phyloP scores from a whole-genome alignment of 2,329 filamentous ascomycete species.

The Penicillium olsonii region DNA sequence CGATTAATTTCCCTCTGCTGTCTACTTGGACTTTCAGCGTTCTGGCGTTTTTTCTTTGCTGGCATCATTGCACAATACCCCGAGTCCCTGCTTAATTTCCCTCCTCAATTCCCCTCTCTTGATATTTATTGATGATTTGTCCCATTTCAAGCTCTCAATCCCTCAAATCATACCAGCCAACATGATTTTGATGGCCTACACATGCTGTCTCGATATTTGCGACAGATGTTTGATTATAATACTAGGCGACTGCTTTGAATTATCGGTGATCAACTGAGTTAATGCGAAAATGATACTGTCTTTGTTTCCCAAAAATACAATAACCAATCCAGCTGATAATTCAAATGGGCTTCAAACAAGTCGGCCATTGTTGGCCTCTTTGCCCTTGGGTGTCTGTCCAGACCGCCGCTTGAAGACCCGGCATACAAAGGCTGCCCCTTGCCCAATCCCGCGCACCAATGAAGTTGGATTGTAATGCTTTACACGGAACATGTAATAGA shows the following conservation, averaged over 20 bases:
- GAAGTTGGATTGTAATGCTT: conserved; percentile 45
- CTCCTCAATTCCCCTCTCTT: background rate
- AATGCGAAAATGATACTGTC: too few relatives aligned
- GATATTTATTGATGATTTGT: too few relatives aligned
- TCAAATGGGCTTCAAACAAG: conserved; percentile 18
- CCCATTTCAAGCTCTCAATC: too few relatives aligned
- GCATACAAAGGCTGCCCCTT: conserved; percentile 26
- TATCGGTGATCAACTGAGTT: too few relatives aligned
- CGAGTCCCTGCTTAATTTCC: background rate
- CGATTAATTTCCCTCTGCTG: background rate
- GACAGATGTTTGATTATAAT: too few relatives aligned
- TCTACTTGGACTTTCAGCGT: conserved; percentile 14
- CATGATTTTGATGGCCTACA: too few relatives aligned
- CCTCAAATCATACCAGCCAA: too few relatives aligned
- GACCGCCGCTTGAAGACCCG: conserved; percentile 35
- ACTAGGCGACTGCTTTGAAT: too few relatives aligned
- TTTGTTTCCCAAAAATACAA: too few relatives aligned
- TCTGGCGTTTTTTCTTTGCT: conserved; percentile 18
- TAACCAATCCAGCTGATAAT: background rate
- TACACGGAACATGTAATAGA: conserved; percentile 55
- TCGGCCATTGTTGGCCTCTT: conserved; percentile 34
- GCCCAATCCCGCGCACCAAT: conserved; percentile 24
- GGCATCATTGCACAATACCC: conserved; percentile 32
- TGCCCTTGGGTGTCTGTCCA: conserved; percentile 31
- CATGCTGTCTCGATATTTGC: too few relatives aligned